phyloP scores from a whole-genome alignment of 768 basidiomycete genomes.

The Sporobolomyces pararoseus region DNA sequence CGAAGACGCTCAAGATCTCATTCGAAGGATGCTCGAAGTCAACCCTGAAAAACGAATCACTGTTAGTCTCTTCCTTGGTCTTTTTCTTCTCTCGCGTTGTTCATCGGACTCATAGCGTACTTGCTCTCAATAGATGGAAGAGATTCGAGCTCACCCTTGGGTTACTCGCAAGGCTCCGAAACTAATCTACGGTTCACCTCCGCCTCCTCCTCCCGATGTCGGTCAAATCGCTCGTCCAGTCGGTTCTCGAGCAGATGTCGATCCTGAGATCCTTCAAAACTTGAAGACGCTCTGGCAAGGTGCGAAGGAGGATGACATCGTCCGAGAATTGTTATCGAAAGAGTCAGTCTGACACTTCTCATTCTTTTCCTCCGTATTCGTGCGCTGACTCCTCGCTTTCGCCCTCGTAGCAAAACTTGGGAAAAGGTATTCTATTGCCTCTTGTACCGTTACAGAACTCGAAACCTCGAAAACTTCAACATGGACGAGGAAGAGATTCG shows the following conservation, averaged over 20 bases:
- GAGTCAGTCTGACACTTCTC: constrained; percentile 47
- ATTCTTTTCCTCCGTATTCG: not conserved
- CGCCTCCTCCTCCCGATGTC: constrained; percentile 51
- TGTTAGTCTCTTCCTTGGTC: constrained; percentile 52
- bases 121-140: constrained; percentile 63
- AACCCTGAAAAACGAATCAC: constrained; percentile 75
- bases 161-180: constrained; percentile 53
- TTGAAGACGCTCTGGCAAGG: constrained; percentile 88
- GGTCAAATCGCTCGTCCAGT: constrained; percentile 69
- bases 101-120: not conserved
- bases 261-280: constrained; percentile 84
- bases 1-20: constrained; percentile 75
- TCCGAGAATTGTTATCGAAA: constrained; percentile 59
- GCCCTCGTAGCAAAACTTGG: constrained; percentile 64
- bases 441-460: constrained; percentile 74
- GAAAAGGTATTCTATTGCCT: constrained; percentile 94
- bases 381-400: not conserved
- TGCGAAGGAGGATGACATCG: constrained; percentile 66
- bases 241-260: constrained; percentile 62
- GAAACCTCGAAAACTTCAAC: constrained; percentile 66
- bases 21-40: constrained; percentile 81
- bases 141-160: constrained; percentile 84
- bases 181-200: constrained; percentile 25
- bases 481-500: constrained; percentile 55
- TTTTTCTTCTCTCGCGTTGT: not conserved